Percentiles rank a stretch among this genome's conserved stretches.
These are phyloP conservation scores for Calonectria pseudoturangicola DNA, from an alignment of 2,329 filamentous ascomycete species.

Conservation along the genomic window DNA sequence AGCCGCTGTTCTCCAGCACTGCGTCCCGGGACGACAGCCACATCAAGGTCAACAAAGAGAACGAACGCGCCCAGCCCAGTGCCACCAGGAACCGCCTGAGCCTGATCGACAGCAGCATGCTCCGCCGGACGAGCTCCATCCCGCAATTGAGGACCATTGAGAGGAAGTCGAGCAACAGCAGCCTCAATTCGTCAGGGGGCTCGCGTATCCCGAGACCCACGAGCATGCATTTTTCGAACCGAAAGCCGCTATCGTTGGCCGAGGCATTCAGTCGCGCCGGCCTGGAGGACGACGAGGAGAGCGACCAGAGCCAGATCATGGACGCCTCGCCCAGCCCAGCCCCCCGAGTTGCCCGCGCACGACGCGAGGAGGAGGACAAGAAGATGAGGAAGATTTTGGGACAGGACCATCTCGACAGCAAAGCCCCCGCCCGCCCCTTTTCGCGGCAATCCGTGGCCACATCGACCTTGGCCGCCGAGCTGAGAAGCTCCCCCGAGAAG, in stretches of 20 bases:
- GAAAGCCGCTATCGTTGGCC: slow-evolving; percentile 62
- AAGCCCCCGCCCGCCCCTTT: slow-evolving; percentile 50
- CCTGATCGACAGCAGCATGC: slow-evolving; percentile 37
- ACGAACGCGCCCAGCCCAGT: slow-evolving; percentile 42
- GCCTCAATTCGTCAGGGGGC: slow-evolving; percentile 54
- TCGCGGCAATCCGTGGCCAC: slow-evolving; percentile 51
- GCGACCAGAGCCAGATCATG: slow-evolving; percentile 53
- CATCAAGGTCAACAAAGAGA: slow-evolving; percentile 48
- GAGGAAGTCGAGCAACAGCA: slow-evolving; percentile 47
- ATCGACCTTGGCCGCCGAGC: slow-evolving; percentile 46
- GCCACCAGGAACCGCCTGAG: slow-evolving; percentile 38
- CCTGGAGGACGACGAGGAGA: slow-evolving; percentile 54
- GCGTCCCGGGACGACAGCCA: slow-evolving; percentile 45
- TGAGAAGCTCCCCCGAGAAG: slow-evolving; percentile 45
- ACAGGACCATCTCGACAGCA: slow-evolving; percentile 58
- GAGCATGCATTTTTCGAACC: slow-evolving; percentile 53
- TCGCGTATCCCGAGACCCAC: slow-evolving; percentile 60
- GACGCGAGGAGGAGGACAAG: slow-evolving; percentile 57
- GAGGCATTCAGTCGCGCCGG: slow-evolving; percentile 64
- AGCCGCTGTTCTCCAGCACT: slow-evolving; percentile 61
- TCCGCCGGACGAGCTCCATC: slow-evolving; percentile 48
- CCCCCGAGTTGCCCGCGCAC: slow-evolving; percentile 65
- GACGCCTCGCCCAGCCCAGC: slow-evolving; percentile 72
- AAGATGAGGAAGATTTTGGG: slow-evolving; percentile 55
- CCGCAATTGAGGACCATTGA: slow-evolving; percentile 50